Evolutionary conservation across 2,329 filamentous ascomycete species (phyloP).

Genomic region (Aureobasidium mangrovei): DNA sequence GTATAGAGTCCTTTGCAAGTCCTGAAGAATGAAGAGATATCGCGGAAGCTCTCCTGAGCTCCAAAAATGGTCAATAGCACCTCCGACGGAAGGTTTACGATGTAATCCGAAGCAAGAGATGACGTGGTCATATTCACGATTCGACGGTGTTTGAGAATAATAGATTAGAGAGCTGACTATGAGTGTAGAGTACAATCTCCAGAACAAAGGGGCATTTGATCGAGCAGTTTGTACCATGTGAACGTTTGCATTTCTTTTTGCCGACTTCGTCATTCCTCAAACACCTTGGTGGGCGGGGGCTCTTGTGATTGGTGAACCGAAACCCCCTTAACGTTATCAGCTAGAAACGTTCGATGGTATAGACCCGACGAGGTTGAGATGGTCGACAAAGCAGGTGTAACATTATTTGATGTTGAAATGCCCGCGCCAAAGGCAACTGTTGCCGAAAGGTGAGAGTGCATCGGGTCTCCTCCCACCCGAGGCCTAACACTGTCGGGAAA

Average conservation of each 20-base stretch:
- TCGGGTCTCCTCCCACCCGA: conserved; percentile 7
- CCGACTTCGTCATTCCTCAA: not conserved
- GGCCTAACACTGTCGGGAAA: not conserved
- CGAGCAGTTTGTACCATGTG: not conserved
- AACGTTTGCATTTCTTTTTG: conserved; percentile 8
- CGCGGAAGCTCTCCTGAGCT: conserved; percentile 11
- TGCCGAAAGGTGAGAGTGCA: not conserved
- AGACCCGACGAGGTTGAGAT: not conserved
- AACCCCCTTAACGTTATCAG: not conserved
- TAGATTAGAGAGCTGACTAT: too few relatives aligned
- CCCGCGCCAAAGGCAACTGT: not conserved
- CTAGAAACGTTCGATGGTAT: conserved; percentile 3
- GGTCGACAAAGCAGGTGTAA: not conserved
- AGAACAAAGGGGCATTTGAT: too few relatives aligned
- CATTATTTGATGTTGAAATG: not conserved
- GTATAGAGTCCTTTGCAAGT: conserved; percentile 1
- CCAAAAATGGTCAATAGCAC: conserved; percentile 3
- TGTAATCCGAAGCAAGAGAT: not conserved
- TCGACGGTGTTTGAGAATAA: not conserved
- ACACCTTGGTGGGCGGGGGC: not conserved
- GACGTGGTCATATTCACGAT: not conserved
- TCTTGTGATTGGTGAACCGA: not conserved
- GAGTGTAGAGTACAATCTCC: too few relatives aligned
- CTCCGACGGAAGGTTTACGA: not conserved
- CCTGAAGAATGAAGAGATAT: not conserved